Percentiles rank a stretch among this genome's conserved stretches.
These are phyloP conservation scores for Naganishia liquefaciens DNA, from an alignment of 1,284 basidiomycete genomes.

Conservation along the genomic window DNA sequence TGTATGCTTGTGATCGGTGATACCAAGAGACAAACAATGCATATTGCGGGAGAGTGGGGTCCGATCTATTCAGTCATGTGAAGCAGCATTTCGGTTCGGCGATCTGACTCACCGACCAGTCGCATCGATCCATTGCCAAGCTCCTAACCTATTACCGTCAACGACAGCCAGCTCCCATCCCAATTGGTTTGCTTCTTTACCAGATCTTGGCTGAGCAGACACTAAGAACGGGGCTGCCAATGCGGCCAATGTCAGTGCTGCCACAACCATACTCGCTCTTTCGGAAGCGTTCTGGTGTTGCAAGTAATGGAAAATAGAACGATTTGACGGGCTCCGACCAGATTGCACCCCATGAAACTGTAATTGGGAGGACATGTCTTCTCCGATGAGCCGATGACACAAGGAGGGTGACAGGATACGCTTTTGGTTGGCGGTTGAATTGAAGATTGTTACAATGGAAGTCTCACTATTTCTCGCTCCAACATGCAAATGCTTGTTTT, in stretches of 20 bases:
- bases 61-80: too few species aligned
- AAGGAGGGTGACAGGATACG: too few species aligned
- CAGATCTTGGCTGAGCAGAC: not conserved
- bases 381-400: too few species aligned
- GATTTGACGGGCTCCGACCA: too few species aligned
- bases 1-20: too few species aligned
- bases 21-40: too few species aligned
- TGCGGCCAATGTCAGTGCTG: not conserved
- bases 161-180: slow-evolving; percentile 11
- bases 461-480: too few species aligned
- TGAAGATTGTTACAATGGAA: too few species aligned
- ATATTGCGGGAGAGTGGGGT: too few species aligned
- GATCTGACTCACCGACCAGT: not conserved
- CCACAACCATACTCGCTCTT: not conserved
- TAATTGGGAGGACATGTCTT: not conserved
- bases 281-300: not conserved
- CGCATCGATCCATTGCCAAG: slow-evolving; percentile 8
- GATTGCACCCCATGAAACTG: not conserved
- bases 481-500: too few species aligned
- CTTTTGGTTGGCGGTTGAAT: too few species aligned
- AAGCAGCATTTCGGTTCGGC: too few species aligned
- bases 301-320: not conserved
- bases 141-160: not conserved
- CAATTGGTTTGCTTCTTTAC: not conserved
- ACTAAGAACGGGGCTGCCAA: not conserved